phyloP scores from a whole-genome alignment of 495 filamentous ascomycete genomes.

The Xylaria bambusicola region DNA sequence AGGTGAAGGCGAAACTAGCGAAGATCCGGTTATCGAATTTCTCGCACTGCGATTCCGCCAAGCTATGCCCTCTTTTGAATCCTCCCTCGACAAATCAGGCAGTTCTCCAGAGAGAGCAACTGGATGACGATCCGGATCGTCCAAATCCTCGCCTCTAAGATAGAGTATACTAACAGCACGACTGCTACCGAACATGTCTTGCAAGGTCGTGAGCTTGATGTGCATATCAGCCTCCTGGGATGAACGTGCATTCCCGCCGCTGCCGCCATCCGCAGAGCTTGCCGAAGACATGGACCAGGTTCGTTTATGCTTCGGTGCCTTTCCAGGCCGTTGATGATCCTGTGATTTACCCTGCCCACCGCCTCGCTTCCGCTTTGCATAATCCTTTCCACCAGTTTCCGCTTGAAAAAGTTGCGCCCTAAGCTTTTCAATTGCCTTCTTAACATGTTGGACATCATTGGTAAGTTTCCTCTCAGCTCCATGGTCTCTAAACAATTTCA shows the following conservation, averaged over 20 bases:
- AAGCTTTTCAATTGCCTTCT: constrained; percentile 92
- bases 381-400: constrained; percentile 85
- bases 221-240: constrained; percentile 87
- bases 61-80: constrained; percentile 53
- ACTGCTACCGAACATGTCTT: constrained; percentile 96
- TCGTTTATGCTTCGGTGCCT: constrained; percentile 84
- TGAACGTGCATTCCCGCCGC: constrained; percentile 44
- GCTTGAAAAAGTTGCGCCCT: constrained; percentile 79
- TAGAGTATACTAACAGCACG: constrained; percentile 81
- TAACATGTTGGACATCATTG: constrained; percentile 90
- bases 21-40: constrained; percentile 55
- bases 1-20: constrained; percentile 72
- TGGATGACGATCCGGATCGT: constrained; percentile 88
- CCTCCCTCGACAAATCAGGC: constrained; percentile 58
- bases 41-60: constrained; percentile 59
- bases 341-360: constrained; percentile 54
- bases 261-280: constrained; percentile 61
- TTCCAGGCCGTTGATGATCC: constrained; percentile 63
- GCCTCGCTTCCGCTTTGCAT: constrained; percentile 83
- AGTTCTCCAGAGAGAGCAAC: constrained; percentile 73
- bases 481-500: constrained; percentile 96
- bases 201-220: constrained; percentile 75
- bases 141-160: constrained; percentile 76
- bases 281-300: constrained; percentile 96
- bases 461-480: constrained; percentile 93